A percentile compares a stretch with the other conserved stretches of the same genome.
Evolutionary conservation across 2,329 filamentous ascomycete genomes (phyloP).

Genomic region (Drechslerella dactyloides): DNA sequence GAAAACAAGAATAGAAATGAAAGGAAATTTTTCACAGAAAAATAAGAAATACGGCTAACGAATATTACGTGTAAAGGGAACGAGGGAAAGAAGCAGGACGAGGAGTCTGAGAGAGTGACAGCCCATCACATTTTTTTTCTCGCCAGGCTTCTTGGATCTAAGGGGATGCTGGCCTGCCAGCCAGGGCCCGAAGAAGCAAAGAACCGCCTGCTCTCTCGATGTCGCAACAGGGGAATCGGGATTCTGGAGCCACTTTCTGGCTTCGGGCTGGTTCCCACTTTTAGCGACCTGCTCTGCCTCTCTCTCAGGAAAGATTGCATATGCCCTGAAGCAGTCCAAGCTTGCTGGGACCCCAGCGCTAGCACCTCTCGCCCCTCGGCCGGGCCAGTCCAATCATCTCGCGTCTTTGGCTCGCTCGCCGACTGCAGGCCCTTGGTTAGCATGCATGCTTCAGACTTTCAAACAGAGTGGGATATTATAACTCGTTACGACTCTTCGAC

Average conservation of each 20-base stretch:
- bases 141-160: background rate
- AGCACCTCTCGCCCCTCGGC: background rate
- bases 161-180: conserved; percentile 29
- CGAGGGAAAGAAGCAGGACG: conserved; percentile 26
- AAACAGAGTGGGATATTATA: too few relatives aligned
- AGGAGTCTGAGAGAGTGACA: conserved; percentile 25
- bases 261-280: conserved; percentile 26
- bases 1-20: conserved; percentile 41
- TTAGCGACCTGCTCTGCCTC: conserved; percentile 39
- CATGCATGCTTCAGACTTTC: too few relatives aligned
- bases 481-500: background rate
- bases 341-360: background rate
- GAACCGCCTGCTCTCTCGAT: background rate
- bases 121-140: conserved; percentile 24
- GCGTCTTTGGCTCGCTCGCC: conserved; percentile 24
- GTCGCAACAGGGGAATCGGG: conserved; percentile 18
- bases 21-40: conserved; percentile 26
- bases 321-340: background rate
- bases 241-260: conserved; percentile 29
- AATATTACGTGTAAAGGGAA: conserved; percentile 5
- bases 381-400: conserved; percentile 47
- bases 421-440: conserved; percentile 37
- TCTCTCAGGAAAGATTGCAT: conserved; percentile 9
- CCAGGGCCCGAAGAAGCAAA: conserved; percentile 7
- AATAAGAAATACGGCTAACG: background rate